Evolutionary conservation across 768 basidiomycete genomes (phyloP).

Genomic region (Coprinellus micaceus): DNA sequence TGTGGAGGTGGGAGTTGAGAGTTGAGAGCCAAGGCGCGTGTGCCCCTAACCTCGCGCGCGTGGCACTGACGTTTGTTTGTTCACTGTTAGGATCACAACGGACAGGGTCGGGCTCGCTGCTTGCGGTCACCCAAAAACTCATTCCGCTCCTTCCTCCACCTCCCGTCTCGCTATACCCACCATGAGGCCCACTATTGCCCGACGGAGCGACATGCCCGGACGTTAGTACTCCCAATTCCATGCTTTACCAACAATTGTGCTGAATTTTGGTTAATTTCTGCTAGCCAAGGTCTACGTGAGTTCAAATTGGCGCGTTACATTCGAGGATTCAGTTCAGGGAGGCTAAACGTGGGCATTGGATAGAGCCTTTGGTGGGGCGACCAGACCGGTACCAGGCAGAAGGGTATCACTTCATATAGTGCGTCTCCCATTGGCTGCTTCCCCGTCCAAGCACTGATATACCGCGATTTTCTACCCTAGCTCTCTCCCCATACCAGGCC

Average conservation of each 20-base stretch:
- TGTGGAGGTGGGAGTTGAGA: conserved; percentile 2
- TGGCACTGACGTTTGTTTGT: conserved; percentile 24
- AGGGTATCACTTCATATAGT: conserved; percentile 82
- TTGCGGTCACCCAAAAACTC: conserved; percentile 3
- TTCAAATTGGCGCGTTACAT: conserved; percentile 12
- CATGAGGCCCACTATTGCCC: conserved; percentile 64
- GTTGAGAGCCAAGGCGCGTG: background rate
- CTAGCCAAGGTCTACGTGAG: conserved; percentile 82
- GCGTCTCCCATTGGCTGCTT: conserved; percentile 29
- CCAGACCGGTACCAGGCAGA: conserved; percentile 56
- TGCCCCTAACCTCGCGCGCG: background rate
- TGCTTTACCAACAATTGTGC: background rate
- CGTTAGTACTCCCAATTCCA: conserved; percentile 44
- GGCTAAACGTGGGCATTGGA: background rate
- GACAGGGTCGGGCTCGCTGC: conserved; percentile 21
- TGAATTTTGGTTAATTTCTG: conserved; percentile 3
- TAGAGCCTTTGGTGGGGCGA: conserved; percentile 94
- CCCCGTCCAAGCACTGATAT: conserved; percentile 1
- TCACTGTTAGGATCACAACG: conserved; percentile 25
- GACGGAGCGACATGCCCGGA: conserved; percentile 77
- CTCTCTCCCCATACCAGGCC: conserved; percentile 78
- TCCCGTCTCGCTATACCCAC: conserved; percentile 21
- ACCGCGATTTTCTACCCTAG: conserved; percentile 35
- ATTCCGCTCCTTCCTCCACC: conserved; percentile 15
- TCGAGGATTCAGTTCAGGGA: background rate